A percentile compares a stretch with the other conserved stretches of the same genome.
phyloP scores from a whole-genome alignment of 2,329 filamentous ascomycete species.

The Pseudopyricularia javanii region DNA sequence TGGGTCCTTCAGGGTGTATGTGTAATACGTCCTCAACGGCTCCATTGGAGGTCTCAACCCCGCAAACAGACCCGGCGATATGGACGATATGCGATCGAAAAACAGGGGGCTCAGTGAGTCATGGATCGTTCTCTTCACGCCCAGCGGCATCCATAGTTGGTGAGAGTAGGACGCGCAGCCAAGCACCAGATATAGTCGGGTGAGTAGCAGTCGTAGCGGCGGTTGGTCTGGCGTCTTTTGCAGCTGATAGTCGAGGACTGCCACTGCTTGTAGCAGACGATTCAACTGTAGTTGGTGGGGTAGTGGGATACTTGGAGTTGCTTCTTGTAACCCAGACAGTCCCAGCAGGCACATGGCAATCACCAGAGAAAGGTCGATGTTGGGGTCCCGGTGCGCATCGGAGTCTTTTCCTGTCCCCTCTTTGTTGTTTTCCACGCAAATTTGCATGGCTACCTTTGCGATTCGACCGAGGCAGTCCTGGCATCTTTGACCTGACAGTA shows the following conservation, averaged over 20 bases:
- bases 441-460: conserved; percentile 9
- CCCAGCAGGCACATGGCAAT: conserved; percentile 17
- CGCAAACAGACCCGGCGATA: conserved; percentile 31
- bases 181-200: conserved; percentile 37
- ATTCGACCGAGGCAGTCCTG: conserved; percentile 7
- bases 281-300: background rate
- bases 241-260: conserved; percentile 37
- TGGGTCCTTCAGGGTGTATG: conserved; percentile 23
- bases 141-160: conserved; percentile 35
- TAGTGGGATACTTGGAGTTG: background rate
- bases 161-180: conserved; percentile 34
- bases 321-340: conserved; percentile 12
- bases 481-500: conserved; percentile 2
- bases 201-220: conserved; percentile 33
- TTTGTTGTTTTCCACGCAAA: conserved; percentile 7
- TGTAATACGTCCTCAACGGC: conserved; percentile 32
- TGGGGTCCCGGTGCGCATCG: conserved; percentile 17
- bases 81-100: conserved; percentile 39
- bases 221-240: conserved; percentile 30
- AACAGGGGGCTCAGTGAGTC: conserved; percentile 42
- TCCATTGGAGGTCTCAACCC: conserved; percentile 24
- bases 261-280: conserved; percentile 27
- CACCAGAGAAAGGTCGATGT: conserved; percentile 18
- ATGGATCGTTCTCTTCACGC: conserved; percentile 45
- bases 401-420: background rate